A percentile compares a stretch with the other conserved stretches of the same genome.
phyloP scores from a whole-genome alignment of 805 yeast species.

The Saccharomycopsis sp. region DNA sequence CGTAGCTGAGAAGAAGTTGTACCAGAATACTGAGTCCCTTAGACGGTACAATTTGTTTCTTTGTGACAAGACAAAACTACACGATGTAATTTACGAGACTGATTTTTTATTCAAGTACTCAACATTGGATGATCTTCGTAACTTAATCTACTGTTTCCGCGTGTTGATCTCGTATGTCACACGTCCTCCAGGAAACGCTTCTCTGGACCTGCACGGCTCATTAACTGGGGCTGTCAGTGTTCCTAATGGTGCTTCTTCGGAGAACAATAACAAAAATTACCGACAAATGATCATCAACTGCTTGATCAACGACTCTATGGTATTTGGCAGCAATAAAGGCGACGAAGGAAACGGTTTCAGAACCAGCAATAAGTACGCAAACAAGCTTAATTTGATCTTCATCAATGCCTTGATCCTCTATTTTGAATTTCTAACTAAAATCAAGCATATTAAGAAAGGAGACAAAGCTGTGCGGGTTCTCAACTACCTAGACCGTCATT shows the following conservation, averaged over 20 bases:
- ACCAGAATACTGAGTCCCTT: background rate
- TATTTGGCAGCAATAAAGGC: background rate
- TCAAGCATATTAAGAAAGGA: background rate
- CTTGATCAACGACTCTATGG: background rate
- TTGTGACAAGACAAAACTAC: background rate
- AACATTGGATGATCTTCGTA: background rate
- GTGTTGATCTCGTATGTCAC: background rate
- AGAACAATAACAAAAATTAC: background rate
- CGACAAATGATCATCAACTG: background rate
- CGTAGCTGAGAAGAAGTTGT: background rate
- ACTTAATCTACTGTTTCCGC: background rate
- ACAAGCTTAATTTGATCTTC: background rate
- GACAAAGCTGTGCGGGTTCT: background rate
- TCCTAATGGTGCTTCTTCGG: background rate
- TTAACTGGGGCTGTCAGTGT: too few relatives aligned
- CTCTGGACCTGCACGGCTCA: too few relatives aligned
- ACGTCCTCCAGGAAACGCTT: background rate
- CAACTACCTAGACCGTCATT: constrained; percentile 1
- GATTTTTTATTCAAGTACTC: background rate
- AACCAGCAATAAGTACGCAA: background rate
- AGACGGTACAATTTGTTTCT: background rate
- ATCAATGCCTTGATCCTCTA: constrained; percentile 6
- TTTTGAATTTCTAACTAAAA: background rate
- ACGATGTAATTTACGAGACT: background rate
- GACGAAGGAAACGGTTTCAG: background rate